phyloP scores from a whole-genome alignment of 345 rosid genomes.

The Gossypium arboreum region DNA sequence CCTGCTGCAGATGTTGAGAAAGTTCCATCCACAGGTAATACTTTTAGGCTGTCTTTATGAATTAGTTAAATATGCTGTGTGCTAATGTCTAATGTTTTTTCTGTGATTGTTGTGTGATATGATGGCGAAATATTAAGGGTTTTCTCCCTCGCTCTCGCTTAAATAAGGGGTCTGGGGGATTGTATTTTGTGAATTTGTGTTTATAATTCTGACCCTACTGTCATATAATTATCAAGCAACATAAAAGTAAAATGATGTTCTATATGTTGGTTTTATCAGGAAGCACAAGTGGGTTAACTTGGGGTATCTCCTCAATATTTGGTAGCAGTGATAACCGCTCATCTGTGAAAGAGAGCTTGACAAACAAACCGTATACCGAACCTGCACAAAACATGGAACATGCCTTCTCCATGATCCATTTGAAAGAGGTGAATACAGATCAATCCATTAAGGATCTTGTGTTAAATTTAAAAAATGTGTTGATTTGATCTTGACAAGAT shows the following conservation, averaged over 20 bases:
- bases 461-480: not conserved
- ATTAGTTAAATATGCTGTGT: not conserved
- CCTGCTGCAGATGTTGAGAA: slow-evolving; percentile 60
- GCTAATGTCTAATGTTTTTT: not conserved
- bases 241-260: not conserved
- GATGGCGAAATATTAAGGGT: not conserved
- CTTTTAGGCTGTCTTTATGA: not conserved
- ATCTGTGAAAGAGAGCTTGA: slow-evolving; percentile 51
- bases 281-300: slow-evolving; percentile 48
- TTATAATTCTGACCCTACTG: not conserved
- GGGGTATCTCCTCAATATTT: slow-evolving; percentile 92
- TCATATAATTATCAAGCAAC: not conserved
- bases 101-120: not conserved
- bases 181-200: not conserved
- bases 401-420: slow-evolving; percentile 65
- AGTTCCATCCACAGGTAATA: slow-evolving; percentile 65
- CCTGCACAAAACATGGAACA: slow-evolving; percentile 51
- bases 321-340: slow-evolving; percentile 64
- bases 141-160: not conserved
- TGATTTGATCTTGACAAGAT: slow-evolving; percentile 14
- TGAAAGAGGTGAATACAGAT: slow-evolving; percentile 58
- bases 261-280: slow-evolving; percentile 29
- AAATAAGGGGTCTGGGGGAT: not conserved
- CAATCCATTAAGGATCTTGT: slow-evolving; percentile 10
- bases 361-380: slow-evolving; percentile 49